These are phyloP conservation scores for Euphrasia confusa DNA, from an alignment of 257 asterid genomes.

Conservation along the genomic window DNA sequence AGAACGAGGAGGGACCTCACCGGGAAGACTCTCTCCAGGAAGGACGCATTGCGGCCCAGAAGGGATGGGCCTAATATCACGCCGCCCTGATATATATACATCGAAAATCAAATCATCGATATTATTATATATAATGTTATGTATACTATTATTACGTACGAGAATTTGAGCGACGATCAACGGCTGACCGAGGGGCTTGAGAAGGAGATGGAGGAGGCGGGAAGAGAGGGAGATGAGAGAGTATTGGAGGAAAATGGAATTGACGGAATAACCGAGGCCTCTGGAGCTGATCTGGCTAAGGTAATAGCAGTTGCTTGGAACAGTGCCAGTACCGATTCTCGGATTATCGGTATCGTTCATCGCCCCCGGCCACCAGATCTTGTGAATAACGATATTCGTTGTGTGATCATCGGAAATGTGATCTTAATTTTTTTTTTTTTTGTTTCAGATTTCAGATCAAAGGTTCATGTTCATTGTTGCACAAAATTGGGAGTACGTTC, in stretches of 20 bases:
- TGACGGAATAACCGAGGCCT: conserved; percentile 46
- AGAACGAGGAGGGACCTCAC: conserved; percentile 41
- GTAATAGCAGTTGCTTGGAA: conserved; percentile 31
- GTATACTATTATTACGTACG: conserved; percentile 17
- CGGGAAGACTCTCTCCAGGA: conserved; percentile 38
- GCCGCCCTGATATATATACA: conserved; percentile 54
- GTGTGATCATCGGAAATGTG: too few species aligned
- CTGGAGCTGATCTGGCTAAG: conserved; percentile 37
- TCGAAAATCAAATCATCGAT: not conserved
- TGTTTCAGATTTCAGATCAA: too few species aligned
- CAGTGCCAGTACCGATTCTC: conserved; percentile 17
- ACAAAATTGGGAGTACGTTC: too few species aligned
- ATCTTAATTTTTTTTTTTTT: too few species aligned
- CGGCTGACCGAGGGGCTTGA: conserved; percentile 59
- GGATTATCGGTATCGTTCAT: conserved; percentile 26
- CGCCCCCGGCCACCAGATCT: not conserved
- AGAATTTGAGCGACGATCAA: conserved; percentile 61
- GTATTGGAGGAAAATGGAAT: conserved; percentile 10
- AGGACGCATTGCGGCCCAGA: conserved; percentile 33
- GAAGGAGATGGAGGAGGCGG: conserved; percentile 43
- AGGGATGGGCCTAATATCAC: conserved; percentile 57
- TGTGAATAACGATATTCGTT: too few species aligned
- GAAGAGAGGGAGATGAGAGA: conserved; percentile 39
- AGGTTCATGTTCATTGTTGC: too few species aligned
- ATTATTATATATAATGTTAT: too few species aligned